Evolutionary conservation across 2,329 filamentous ascomycete genomes (phyloP).

Genomic region (Pseudogymnoascus sp.): DNA sequence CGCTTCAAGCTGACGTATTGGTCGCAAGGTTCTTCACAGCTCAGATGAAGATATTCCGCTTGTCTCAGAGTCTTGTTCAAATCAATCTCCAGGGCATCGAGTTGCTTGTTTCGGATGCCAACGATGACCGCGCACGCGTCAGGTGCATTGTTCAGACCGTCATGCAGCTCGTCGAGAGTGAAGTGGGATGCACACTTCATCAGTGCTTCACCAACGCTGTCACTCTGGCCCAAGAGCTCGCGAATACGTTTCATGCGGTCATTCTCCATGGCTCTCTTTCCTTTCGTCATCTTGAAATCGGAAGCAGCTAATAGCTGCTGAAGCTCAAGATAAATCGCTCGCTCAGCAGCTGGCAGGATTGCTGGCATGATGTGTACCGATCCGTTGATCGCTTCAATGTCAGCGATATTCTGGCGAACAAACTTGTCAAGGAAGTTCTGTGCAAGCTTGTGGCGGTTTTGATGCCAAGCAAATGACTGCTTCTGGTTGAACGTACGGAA

Average conservation of each 20-base stretch:
- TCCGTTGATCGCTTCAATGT: constrained; percentile 38
- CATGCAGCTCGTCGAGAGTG: constrained; percentile 25
- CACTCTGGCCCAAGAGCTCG: constrained; percentile 37
- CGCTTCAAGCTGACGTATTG: constrained; percentile 26
- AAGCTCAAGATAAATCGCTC: constrained; percentile 46
- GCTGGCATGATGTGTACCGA: constrained; percentile 38
- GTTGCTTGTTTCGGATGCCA: constrained; percentile 23
- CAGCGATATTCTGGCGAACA: constrained; percentile 33
- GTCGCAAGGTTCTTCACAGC: constrained; percentile 20
- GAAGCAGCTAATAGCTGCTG: constrained; percentile 45
- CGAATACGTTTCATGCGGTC: constrained; percentile 36
- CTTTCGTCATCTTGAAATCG: constrained; percentile 35
- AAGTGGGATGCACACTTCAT: constrained; percentile 38
- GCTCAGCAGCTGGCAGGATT: constrained; percentile 39
- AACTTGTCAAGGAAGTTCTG: constrained; percentile 46
- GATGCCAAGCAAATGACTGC: constrained; percentile 45
- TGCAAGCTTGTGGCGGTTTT: constrained; percentile 41
- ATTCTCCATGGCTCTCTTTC: constrained; percentile 29
- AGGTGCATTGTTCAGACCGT: constrained; percentile 24
- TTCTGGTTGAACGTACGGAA: constrained; percentile 46
- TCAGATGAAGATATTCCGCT: constrained; percentile 27
- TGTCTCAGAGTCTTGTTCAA: constrained; percentile 22
- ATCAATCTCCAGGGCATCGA: constrained; percentile 21
- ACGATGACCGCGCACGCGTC: constrained; percentile 31
- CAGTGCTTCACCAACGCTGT: constrained; percentile 45